Percentiles rank a stretch among this genome's conserved stretches.
These are phyloP conservation scores for Cladophialophora chaetospira DNA, from an alignment of 2,329 filamentous ascomycete species.

Conservation along the genomic window DNA sequence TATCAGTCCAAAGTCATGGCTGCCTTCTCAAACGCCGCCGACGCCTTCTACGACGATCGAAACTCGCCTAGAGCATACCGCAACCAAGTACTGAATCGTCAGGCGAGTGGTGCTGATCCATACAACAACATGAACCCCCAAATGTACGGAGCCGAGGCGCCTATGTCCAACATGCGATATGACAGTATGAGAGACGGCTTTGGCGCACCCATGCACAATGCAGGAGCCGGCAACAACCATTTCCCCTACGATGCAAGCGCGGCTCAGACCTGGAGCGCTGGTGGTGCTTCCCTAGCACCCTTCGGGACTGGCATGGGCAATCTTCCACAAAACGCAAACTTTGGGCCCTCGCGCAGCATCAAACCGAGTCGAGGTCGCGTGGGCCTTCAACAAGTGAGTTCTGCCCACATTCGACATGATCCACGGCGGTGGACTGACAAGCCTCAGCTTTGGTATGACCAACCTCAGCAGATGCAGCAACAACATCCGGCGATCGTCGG, in stretches of 20 bases:
- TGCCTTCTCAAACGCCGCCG: slow-evolving; percentile 39
- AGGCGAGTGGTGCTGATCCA: slow-evolving; percentile 65
- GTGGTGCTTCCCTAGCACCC: slow-evolving; percentile 66
- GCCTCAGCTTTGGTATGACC: slow-evolving; percentile 65
- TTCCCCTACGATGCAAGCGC: slow-evolving; percentile 69
- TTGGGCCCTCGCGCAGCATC: slow-evolving; percentile 54
- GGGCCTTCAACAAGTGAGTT: slow-evolving; percentile 73
- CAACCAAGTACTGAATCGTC: slow-evolving; percentile 66
- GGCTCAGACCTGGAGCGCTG: slow-evolving; percentile 81
- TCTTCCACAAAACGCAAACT: slow-evolving; percentile 43
- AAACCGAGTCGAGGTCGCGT: slow-evolving; percentile 59
- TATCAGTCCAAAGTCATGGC: slow-evolving; percentile 18
- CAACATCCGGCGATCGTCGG: slow-evolving; percentile 50
- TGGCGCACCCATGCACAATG: slow-evolving; percentile 46
- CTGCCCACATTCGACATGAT: slow-evolving; percentile 9
- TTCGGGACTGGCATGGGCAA: slow-evolving; percentile 50
- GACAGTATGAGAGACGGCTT: slow-evolving; percentile 57
- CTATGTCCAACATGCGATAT: slow-evolving; percentile 53
- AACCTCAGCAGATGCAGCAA: slow-evolving; percentile 40
- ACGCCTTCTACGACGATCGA: slow-evolving; percentile 76
- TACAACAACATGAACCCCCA: slow-evolving; percentile 67
- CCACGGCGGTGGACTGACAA: slow-evolving; percentile 14
- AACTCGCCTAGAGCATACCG: slow-evolving; percentile 76
- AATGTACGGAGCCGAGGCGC: slow-evolving; percentile 71
- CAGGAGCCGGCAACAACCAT: slow-evolving; percentile 54